phyloP scores from a whole-genome alignment of 1,139 yeast species.

The Kurtzmaniella quercitrusa region DNA sequence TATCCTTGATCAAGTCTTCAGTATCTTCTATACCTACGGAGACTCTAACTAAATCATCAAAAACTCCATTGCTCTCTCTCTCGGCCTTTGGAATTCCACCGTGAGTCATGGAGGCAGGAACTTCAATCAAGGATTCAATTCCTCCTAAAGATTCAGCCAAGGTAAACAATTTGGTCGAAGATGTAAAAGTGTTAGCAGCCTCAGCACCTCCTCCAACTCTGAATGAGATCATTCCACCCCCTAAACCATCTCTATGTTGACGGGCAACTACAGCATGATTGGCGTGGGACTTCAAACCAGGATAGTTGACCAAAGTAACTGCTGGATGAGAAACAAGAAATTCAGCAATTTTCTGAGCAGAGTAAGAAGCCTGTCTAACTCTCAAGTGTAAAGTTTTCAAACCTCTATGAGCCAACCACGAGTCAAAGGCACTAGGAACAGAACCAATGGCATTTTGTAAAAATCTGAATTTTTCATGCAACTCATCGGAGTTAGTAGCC shows the following conservation, averaged over 20 bases:
- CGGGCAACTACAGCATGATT: conserved; percentile 58
- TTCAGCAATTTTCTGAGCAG: conserved; percentile 72
- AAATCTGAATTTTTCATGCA: conserved; percentile 66
- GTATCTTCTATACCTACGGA: conserved; percentile 86
- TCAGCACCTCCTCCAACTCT: conserved; percentile 78
- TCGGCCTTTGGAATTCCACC: conserved; percentile 83
- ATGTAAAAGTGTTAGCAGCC: conserved; percentile 72
- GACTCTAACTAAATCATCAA: conserved; percentile 75
- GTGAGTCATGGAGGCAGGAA: conserved; percentile 91
- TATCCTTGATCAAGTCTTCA: conserved; percentile 71
- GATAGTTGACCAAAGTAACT: conserved; percentile 73
- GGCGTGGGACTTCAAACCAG: conserved; percentile 69
- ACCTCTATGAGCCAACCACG: conserved; percentile 93
- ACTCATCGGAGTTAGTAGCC: conserved; percentile 59
- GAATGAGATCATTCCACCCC: conserved; percentile 92
- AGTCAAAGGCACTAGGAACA: conserved; percentile 84
- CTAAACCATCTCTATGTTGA: conserved; percentile 83
- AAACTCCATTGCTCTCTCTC: conserved; percentile 80
- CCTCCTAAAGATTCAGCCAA: conserved; percentile 92
- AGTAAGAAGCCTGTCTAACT: conserved; percentile 61
- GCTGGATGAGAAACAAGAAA: conserved; percentile 47
- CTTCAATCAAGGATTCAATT: conserved; percentile 80
- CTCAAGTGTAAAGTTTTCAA: conserved; percentile 83
- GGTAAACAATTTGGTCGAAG: conserved; percentile 71
- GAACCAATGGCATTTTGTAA: conserved; percentile 89